phyloP scores from a whole-genome alignment of 345 rosid species.

The Schrenkiella parvula region DNA sequence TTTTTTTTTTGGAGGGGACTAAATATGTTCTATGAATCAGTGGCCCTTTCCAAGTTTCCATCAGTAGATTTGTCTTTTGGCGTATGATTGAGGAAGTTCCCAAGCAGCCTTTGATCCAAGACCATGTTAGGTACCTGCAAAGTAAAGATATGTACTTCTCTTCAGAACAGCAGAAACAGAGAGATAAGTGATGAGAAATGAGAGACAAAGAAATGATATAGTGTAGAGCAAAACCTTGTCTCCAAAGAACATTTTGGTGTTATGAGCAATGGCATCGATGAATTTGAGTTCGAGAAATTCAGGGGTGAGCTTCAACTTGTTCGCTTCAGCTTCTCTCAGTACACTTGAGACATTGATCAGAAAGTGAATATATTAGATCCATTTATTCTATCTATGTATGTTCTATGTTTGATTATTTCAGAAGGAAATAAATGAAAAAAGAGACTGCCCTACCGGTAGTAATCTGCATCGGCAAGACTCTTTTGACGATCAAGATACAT shows the following conservation, averaged over 20 bases:
- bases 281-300: conserved; percentile 86
- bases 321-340: conserved; percentile 85
- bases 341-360: conserved; percentile 38
- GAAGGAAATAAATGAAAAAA: background rate
- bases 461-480: conserved; percentile 83
- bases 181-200: background rate
- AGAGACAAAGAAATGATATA: background rate
- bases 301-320: conserved; percentile 83
- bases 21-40: conserved; percentile 17
- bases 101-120: conserved; percentile 80
- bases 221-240: conserved; percentile 52
- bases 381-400: background rate
- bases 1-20: background rate
- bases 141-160: background rate
- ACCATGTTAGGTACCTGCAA: conserved; percentile 79
- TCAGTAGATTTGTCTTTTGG: conserved; percentile 19
- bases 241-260: conserved; percentile 88
- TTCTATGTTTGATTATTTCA: background rate
- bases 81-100: conserved; percentile 51
- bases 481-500: conserved; percentile 76
- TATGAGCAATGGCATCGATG: conserved; percentile 77
- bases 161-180: conserved; percentile 14
- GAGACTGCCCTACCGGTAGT: conserved; percentile 51
- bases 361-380: background rate
- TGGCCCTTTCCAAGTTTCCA: conserved; percentile 20